These are phyloP conservation scores for Pterocarpus santalinus DNA, from an alignment of 306 rosid genomes.

Conservation along the genomic window DNA sequence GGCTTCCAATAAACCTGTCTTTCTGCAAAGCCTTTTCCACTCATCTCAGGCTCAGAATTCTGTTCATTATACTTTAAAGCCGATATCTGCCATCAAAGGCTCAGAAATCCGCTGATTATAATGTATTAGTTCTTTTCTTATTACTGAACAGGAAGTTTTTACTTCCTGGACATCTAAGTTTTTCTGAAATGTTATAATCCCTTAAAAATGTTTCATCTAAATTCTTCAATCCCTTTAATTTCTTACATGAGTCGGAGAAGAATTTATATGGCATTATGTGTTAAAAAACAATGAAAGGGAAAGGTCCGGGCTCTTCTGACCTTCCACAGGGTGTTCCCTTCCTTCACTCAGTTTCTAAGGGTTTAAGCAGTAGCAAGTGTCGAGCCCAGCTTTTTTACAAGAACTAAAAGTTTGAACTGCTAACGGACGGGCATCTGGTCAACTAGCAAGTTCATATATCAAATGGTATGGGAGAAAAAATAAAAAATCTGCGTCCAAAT, in stretches of 20 bases:
- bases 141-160: conserved; percentile 3
- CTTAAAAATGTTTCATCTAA: conserved; percentile 6
- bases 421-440: neutral
- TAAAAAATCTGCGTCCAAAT: neutral
- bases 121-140: neutral
- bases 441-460: neutral
- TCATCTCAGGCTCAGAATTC: conserved; percentile 9
- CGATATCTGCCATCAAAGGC: neutral
- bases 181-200: conserved; percentile 17
- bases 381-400: neutral
- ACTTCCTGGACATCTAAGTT: neutral
- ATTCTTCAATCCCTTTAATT: conserved; percentile 10
- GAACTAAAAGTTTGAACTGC: neutral
- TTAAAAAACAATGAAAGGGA: conserved; percentile 1
- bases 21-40: conserved; percentile 8
- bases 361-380: neutral
- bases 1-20: conserved; percentile 5
- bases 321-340: conserved; percentile 20
- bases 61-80: conserved; percentile 6
- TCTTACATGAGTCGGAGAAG: conserved; percentile 14
- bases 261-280: neutral
- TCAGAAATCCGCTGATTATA: neutral
- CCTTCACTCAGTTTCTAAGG: neutral
- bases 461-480: neutral
- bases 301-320: neutral